Base-by-base conservation (phyloP, 2,329 filamentous ascomycete genomes). In the Lecanicillium sp. region DNA sequence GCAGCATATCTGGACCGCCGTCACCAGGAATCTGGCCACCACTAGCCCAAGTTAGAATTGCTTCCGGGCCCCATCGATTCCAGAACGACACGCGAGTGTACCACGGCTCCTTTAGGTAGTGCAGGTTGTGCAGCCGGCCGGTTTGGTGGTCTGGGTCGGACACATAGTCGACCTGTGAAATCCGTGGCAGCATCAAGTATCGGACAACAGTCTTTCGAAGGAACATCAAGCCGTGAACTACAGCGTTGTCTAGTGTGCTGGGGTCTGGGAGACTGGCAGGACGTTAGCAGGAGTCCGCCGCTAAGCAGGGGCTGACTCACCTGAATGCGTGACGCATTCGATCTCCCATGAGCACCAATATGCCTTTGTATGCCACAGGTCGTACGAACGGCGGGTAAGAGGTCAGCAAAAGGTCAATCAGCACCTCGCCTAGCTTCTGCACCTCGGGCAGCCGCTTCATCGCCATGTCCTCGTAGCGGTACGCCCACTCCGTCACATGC, bases 281-380 rank as follows among this genome's bases (percentile, higher is more conserved):
- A 3, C 8, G 47, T 62, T 10, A 62, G 53, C 21, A 47, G 17
- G 2, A 27, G 26, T 39, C 12, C 19, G 24, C 5, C 21, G 14
- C 38, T 40, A 35, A 10, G 24, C 15, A 41, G n/a, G 20, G n/a
- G 17, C 17, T 36, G 12, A 60, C 73, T 61, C 65, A 84, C 79
- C 78, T 65, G 72, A 89, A 87, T 0, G 84, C 79, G 42, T 72
- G 72, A 14, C 84, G 71, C 40, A 87, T 65, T 11, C 78, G 72
- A 20, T 81, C 75, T 20, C 81, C 82, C 75, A 89, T 78, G 44
- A 87, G 63, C 9, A 78, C 75, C 27, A 72, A 70, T 7, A 84
- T 68, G 23, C 76, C 65, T 40, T 80, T 68, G 23, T 69, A 59
- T 1, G 68, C 77, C 4, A 77, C 60, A 0, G 71, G 67, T 35